Conservation (phyloP, 306 rosid genomes). For the Alnus glutinosa region DNA sequence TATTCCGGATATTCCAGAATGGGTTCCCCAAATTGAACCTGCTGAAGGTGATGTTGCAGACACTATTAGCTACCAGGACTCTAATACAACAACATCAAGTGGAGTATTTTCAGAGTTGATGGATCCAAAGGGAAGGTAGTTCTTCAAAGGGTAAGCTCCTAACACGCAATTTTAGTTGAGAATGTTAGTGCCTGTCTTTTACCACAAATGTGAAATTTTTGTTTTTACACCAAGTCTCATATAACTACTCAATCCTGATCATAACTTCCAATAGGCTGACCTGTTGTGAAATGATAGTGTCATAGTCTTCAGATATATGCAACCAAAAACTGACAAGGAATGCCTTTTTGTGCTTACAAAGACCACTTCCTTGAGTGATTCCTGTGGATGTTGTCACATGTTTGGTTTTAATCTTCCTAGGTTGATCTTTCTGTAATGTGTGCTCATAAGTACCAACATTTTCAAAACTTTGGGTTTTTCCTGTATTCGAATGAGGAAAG, state of each 20-base stretch:
- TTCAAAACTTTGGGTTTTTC: background rate
- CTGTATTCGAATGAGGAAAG: background rate
- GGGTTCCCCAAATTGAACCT: conserved; percentile 24
- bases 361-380: background rate
- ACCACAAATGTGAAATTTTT: background rate
- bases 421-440: background rate
- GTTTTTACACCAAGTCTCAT: too few species aligned
- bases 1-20: conserved; percentile 25
- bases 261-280: background rate
- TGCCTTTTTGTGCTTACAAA: background rate
- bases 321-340: background rate
- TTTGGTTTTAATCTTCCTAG: background rate
- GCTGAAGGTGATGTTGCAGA: conserved; percentile 11
- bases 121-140: conserved; percentile 39
- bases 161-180: background rate
- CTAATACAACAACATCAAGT: conserved; percentile 29
- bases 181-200: background rate
- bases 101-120: conserved; percentile 35
- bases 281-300: background rate
- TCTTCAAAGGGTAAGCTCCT: background rate
- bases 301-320: background rate
- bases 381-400: background rate
- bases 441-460: background rate
- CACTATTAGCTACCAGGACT: conserved; percentile 24
- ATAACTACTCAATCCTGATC: background rate